Evolutionary conservation across 805 yeast species (phyloP).

Genomic region (Schwanniomyces pseudopolymorphus): DNA sequence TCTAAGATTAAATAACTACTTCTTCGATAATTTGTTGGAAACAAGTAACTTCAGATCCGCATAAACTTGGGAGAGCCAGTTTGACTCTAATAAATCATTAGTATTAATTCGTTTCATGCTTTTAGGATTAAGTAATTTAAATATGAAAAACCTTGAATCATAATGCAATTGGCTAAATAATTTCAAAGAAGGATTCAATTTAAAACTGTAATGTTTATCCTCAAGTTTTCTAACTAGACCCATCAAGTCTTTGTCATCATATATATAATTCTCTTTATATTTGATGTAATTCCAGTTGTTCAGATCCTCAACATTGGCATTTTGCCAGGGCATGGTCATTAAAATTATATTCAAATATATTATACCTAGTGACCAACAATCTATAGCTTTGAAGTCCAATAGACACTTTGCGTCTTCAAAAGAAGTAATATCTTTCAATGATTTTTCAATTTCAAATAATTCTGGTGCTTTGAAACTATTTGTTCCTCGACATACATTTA

Average conservation of each 20-base stretch:
- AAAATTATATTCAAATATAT: slow-evolving; percentile 45
- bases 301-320: slow-evolving; percentile 27
- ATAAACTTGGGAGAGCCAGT: slow-evolving; percentile 40
- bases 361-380: slow-evolving; percentile 54
- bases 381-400: slow-evolving; percentile 35
- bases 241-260: slow-evolving; percentile 16
- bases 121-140: slow-evolving; percentile 35
- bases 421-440: slow-evolving; percentile 3
- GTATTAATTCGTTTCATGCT: slow-evolving; percentile 22
- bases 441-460: slow-evolving; percentile 27
- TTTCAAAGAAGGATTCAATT: slow-evolving; percentile 30
- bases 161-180: slow-evolving; percentile 37
- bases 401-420: slow-evolving; percentile 4
- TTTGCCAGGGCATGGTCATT: slow-evolving; percentile 50
- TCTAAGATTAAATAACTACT: background rate
- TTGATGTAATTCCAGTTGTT: slow-evolving; percentile 19
- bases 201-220: slow-evolving; percentile 14
- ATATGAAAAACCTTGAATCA: slow-evolving; percentile 31
- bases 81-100: slow-evolving; percentile 25
- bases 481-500: slow-evolving; percentile 35
- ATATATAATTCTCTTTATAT: slow-evolving; percentile 29
- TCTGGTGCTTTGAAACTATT: slow-evolving; percentile 58
- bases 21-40: background rate
- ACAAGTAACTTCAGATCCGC: slow-evolving; percentile 20
- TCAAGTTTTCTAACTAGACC: slow-evolving; percentile 24